Evolutionary conservation across 148 eudicot species (phyloP), one percentile per base, ranked within the genome.

Genomic region (Agrostemma githago): DNA sequence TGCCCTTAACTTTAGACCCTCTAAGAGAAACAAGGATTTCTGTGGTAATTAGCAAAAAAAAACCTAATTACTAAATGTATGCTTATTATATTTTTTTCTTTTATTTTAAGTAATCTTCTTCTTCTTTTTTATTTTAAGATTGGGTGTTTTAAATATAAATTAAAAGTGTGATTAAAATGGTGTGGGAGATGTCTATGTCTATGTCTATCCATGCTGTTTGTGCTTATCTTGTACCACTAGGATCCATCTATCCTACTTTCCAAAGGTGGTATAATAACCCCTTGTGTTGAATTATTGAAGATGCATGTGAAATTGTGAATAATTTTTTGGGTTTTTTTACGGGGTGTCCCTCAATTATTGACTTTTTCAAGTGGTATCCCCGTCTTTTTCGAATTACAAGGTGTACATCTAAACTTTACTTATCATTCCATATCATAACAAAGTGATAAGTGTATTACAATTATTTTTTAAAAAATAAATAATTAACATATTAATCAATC

Each of bases 1-100:
- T 80, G 93, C 95, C 37, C 65, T 93, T 79, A 91, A 76, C 63
- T 93, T 75, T 17, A 84, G 92, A 73, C 97, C 98, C 43, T 75
- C 95, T 41, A 75, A 74, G 72, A 91, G 53, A 69, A 84, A 83
- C 69, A 62, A 74, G 76, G 83, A 81, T 12, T 70, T 91, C 58
- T 93, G 98, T 84, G 88, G 88, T 12, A 81, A 83, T 70, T 84
- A 77, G 67, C 74, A 71, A 51, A 6, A 37, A 20, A 41, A 39
- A 2, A 43, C 3, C 56, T 2, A 8, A 59, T 8, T 10, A 2
- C 17, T 11, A 4, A 12, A 48, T 10, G 16, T 5, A 7, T 44
- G 59, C 34, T n/a, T 7, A 9, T 1, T 73, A 5, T 63, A 3
- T 62, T 41, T 20, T 19, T 21, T 12, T 43, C 1, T 20, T 34